These are phyloP conservation scores for Hyaloscypha hepaticicola DNA, from an alignment of 495 filamentous ascomycete species.

Conservation along the genomic window DNA sequence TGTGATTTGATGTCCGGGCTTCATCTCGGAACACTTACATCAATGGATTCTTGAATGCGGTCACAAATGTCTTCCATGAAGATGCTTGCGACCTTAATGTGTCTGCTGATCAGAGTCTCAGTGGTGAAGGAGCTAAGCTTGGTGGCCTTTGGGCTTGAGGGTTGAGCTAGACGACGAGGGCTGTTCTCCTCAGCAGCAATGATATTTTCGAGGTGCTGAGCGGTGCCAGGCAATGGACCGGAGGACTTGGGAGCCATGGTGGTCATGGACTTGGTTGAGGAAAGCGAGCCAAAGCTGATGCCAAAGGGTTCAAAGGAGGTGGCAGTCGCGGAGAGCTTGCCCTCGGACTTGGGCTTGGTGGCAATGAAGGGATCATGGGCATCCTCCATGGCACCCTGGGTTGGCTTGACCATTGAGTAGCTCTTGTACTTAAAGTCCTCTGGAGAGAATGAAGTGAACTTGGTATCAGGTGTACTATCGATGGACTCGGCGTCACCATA, in stretches of 20 bases:
- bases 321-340: constrained; percentile 46
- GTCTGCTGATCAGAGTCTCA: constrained; percentile 17
- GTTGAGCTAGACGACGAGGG: background rate
- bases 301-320: constrained; percentile 32
- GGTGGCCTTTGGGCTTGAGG: background rate
- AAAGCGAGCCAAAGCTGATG: constrained; percentile 25
- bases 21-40: constrained; percentile 1
- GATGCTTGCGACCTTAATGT: constrained; percentile 23
- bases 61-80: background rate
- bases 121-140: constrained; percentile 24
- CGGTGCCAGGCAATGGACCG: background rate
- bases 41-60: constrained; percentile 6
- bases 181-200: constrained; percentile 10
- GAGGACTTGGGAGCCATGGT: background rate
- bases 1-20: background rate
- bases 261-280: background rate
- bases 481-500: constrained; percentile 41
- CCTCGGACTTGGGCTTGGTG: constrained; percentile 33
- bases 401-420: background rate
- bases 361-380: constrained; percentile 19
- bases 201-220: constrained; percentile 10
- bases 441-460: constrained; percentile 62
- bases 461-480: constrained; percentile 62
- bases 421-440: constrained; percentile 41
- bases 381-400: constrained; percentile 16